Conservation (phyloP, 805 yeast genomes). For the Ogataea siamensis region DNA sequence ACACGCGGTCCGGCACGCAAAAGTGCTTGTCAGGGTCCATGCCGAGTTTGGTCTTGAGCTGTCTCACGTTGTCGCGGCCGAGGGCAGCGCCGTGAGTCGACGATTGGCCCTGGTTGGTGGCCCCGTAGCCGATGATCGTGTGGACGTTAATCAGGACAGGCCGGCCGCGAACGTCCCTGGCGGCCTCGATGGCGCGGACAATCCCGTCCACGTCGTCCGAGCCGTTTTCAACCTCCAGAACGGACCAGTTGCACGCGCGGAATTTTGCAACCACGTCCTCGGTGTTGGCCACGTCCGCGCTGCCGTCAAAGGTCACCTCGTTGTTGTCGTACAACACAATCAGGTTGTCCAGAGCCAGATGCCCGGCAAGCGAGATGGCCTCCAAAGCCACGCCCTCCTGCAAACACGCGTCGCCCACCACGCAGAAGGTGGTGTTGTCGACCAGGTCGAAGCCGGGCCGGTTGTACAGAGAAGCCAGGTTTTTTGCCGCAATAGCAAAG, state of each 20-base stretch:
- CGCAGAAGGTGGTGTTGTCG: slow-evolving; percentile 70
- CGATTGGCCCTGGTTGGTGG: slow-evolving; percentile 78
- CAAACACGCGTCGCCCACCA: slow-evolving; percentile 97
- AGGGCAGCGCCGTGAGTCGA: slow-evolving; percentile 96
- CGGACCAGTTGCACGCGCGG: slow-evolving; percentile 94
- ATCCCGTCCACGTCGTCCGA: slow-evolving; percentile 73
- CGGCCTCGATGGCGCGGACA: slow-evolving; percentile 67
- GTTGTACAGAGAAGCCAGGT: slow-evolving; percentile 89
- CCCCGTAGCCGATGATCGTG: slow-evolving; percentile 94
- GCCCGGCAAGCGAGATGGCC: slow-evolving; percentile 94
- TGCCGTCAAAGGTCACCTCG: slow-evolving; percentile 95
- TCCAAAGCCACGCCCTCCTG: slow-evolving; percentile 97
- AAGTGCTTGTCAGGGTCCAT: slow-evolving; percentile 82
- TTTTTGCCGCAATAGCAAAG: slow-evolving; percentile 89
- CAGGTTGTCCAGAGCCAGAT: slow-evolving; percentile 85
- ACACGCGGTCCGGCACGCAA: slow-evolving; percentile 78
- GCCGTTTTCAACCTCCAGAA: slow-evolving; percentile 72
- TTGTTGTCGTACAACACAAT: slow-evolving; percentile 95
- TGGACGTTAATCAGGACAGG: slow-evolving; percentile 87
- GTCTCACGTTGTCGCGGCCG: slow-evolving; percentile 86
- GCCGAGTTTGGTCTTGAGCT: slow-evolving; percentile 77
- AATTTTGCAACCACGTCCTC: slow-evolving; percentile 86
- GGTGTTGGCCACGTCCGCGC: slow-evolving; percentile 83
- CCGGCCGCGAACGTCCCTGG: slow-evolving; percentile 68
- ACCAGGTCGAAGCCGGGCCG: slow-evolving; percentile 73